These are phyloP conservation scores for Pseudoturritis turrita DNA, from an alignment of 345 rosid genomes.

Conservation along the genomic window DNA sequence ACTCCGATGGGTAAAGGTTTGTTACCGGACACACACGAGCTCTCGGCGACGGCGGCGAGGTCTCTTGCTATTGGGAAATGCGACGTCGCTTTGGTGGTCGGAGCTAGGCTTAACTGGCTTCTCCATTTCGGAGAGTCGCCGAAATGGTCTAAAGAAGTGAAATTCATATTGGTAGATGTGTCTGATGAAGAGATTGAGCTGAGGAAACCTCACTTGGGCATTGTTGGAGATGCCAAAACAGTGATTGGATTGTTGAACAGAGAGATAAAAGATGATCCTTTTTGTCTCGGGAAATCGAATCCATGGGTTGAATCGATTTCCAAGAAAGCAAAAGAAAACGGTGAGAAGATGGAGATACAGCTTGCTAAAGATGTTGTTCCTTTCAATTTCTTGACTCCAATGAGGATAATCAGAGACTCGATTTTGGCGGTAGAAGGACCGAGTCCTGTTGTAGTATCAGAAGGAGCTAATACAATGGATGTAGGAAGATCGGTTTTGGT, in stretches of 20 bases:
- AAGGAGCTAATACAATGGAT: conserved; percentile 99
- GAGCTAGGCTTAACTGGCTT: conserved; percentile 96
- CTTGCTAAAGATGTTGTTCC: conserved; percentile 90
- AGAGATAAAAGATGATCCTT: conserved; percentile 87
- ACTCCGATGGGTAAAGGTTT: conserved; percentile 99
- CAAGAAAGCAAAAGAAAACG: conserved; percentile 64
- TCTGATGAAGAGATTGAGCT: conserved; percentile 71
- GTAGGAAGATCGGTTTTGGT: conserved; percentile 91
- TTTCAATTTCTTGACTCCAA: conserved; percentile 82
- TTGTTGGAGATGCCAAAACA: conserved; percentile 75
- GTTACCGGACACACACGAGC: conserved; percentile 79
- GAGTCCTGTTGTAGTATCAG: conserved; percentile 82
- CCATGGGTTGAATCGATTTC: conserved; percentile 84
- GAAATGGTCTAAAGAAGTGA: conserved; percentile 85
- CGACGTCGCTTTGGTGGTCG: conserved; percentile 85
- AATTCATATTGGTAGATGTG: conserved; percentile 74
- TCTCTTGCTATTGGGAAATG: conserved; percentile 94
- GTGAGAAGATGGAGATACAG: conserved; percentile 74
- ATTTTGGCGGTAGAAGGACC: conserved; percentile 68
- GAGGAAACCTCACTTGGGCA: conserved; percentile 72
- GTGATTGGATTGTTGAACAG: conserved; percentile 66
- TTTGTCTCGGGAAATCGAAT: conserved; percentile 71
- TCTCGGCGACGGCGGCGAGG: conserved; percentile 90
- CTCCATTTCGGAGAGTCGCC: conserved; percentile 95
- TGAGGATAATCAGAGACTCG: conserved; percentile 93